A percentile compares a stretch with the other conserved stretches of the same genome.
Evolutionary conservation across 148 eudicot genomes (phyloP).

Genomic region (Dianthus caryophyllus): DNA sequence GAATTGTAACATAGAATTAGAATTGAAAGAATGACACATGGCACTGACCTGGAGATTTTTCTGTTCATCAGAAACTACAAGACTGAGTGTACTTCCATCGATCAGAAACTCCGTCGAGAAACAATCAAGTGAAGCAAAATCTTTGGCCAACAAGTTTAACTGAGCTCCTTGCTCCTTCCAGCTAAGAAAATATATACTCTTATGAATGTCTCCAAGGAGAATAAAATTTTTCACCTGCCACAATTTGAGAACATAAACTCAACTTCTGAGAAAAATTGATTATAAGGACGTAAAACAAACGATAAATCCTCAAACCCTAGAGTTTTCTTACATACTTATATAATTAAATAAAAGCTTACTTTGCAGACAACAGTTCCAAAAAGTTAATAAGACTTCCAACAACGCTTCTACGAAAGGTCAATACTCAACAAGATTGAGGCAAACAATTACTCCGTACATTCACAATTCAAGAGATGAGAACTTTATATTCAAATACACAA

Average conservation of each 20-base stretch:
- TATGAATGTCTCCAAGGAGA: conserved; percentile 92
- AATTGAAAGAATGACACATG: background rate
- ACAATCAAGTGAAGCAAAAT: conserved; percentile 94
- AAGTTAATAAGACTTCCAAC: no score
- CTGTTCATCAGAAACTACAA: conserved; percentile 87
- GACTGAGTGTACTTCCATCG: conserved; percentile 96
- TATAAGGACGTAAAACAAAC: background rate
- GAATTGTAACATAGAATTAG: background rate
- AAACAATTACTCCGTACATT: background rate
- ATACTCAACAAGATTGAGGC: no score
- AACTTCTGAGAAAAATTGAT: background rate
- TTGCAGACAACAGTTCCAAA: no score
- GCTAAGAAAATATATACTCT: conserved; percentile 86
- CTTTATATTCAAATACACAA: background rate
- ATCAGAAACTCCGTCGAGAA: conserved; percentile 91
- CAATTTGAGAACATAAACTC: background rate
- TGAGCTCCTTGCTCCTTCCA: conserved; percentile 99
- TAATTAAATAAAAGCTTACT: no score
- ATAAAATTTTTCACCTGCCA: conserved; percentile 94
- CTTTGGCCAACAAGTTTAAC: conserved; percentile 82
- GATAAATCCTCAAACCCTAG: background rate
- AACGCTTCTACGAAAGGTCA: no score
- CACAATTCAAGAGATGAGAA: background rate
- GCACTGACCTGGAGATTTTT: conserved; percentile 84
- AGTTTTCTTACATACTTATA: background rate